Evolutionary conservation across 768 basidiomycete species (phyloP), one percentile per base, ranked within the genome.

Genomic region (Hemileccinum rubropunctum): DNA sequence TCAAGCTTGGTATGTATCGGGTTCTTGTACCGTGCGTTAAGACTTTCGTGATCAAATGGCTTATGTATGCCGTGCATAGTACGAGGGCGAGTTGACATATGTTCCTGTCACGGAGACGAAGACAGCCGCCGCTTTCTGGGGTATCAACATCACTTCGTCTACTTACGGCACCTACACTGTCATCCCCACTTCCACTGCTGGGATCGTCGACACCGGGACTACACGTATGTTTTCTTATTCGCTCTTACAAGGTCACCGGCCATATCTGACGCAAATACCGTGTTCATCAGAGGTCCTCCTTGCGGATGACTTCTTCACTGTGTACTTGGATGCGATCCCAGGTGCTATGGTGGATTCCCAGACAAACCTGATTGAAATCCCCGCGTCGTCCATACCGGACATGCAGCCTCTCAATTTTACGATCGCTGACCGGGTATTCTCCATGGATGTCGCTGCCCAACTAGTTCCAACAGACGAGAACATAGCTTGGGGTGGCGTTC

Each of bases 191-290:
- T 60, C 57, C 6, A 50, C 51, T 12, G 57, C 64, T 27, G 64
- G 64, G 3, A 58, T 65, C n/a, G 64, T 65, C 39, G 64, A 65
- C 41, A 58, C 56, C 12, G 63, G 63, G n/a, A 65, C 61, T 15
- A 57, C 58, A n/a, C 58, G 58, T 59, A 50, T 18, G 58, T 45
- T 9, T 28, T 20, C 38, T 27, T 15, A 30, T 38, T 8, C 15
- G 10, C 14, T 27, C 14, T 33, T 17, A 20, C 40, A 28, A n/a
- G 18, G 6, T 15, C 28, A 12, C 11, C 11, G 13, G 26, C 12
- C 14, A 3, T 1, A 32, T 41, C 36, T 20, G 15, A 51, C 32
- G 18, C 17, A 12, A 20, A 17, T 13, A 18, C 13, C 6, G 26
- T 17, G 10, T 27, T 33, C 18, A 28, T 40, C 30, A 59, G 58